Evolutionary conservation across 73 alveolate genomes (phyloP), one percentile per base, ranked within the genome.

Genomic region (Tetrahymena malaccensis): DNA sequence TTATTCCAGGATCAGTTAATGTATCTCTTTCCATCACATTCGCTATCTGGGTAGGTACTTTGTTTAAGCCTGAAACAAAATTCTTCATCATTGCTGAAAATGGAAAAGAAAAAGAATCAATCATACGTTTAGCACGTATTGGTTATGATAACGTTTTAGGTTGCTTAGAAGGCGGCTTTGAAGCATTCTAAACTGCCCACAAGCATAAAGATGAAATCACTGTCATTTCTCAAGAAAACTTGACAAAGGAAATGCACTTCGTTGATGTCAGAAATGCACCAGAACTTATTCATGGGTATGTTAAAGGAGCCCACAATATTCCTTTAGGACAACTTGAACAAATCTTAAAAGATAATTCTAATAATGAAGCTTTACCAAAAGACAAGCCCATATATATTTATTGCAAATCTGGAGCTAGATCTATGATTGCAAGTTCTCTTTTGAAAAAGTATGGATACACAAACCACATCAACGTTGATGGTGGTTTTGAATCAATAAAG

Each of bases 61-160:
- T 96, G 43, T 83, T 96, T 38, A 93, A 56, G 34, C 97, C 97
- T 7, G 95, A 55, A 27, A 19, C 56, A 27, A 96, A 94, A 43
- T 94, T 96, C 22, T 43, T 96, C 27, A 85, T 96, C 10, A 94
- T 96, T 83, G 93, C 97, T 43, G 97, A 94, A 44, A 93, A 37
- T 31, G 97, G 97, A 43, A 96, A 94, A 50, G 97, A 96, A 85
- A 94, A 96, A 55, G 56, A 55, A 94, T 40, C 97, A 7, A 94
- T 96, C 22, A 44, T 84, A 33, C 94, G 97, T 94, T 85, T 96
- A 43, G 94, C 96, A 16, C 85, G 97, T 44, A 96, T 96, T 27
- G 97, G 97, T 31, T 96, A 96, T 94, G 97, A 96, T 34, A 85
- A 94, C 85, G 58, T 93, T 35, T 55, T 94, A 43, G 97, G 97